Conservation (phyloP, 176 grass and related monocot species). For the Eleusine coracana region DNA sequence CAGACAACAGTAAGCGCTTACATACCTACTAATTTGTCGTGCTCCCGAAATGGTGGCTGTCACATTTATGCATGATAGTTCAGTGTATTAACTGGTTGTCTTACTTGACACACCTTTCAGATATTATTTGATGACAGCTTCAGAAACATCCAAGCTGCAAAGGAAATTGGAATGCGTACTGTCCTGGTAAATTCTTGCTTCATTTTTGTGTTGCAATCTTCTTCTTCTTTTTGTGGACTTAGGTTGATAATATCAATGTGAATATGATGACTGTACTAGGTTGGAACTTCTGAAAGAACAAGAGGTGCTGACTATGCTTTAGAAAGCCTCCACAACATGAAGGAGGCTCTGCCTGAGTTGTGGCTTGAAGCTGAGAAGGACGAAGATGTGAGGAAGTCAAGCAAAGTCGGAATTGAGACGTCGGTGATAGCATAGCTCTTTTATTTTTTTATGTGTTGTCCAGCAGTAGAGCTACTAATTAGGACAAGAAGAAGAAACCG, state of each 20-base stretch:
- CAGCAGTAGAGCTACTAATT: slow-evolving; percentile 18
- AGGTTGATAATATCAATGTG: not conserved
- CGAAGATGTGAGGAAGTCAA: slow-evolving; percentile 58
- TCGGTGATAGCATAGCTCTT: slow-evolving; percentile 59
- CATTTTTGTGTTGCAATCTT: not conserved
- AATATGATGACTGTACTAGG: slow-evolving; percentile 46
- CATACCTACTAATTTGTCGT: not conserved
- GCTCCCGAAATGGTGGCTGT: not conserved
- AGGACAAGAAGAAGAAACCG: slow-evolving; percentile 2
- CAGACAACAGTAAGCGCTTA: slow-evolving; percentile 61
- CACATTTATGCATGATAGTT: not conserved
- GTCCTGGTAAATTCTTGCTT: slow-evolving; percentile 53
- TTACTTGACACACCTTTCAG: slow-evolving; percentile 48
- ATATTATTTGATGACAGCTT: slow-evolving; percentile 84
- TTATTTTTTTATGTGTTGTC: not conserved
- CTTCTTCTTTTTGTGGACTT: not conserved
- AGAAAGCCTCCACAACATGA: slow-evolving; percentile 86
- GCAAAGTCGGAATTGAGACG: slow-evolving; percentile 77
- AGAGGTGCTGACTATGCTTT: slow-evolving; percentile 86
- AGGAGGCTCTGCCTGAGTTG: slow-evolving; percentile 81
- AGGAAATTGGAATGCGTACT: slow-evolving; percentile 63
- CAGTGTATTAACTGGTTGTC: not conserved
- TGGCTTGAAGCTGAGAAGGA: slow-evolving; percentile 79
- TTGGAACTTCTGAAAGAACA: slow-evolving; percentile 69
- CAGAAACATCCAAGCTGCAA: slow-evolving; percentile 82